Conservation (phyloP, 768 basidiomycete genomes). For the Lactifluus pinguis region DNA sequence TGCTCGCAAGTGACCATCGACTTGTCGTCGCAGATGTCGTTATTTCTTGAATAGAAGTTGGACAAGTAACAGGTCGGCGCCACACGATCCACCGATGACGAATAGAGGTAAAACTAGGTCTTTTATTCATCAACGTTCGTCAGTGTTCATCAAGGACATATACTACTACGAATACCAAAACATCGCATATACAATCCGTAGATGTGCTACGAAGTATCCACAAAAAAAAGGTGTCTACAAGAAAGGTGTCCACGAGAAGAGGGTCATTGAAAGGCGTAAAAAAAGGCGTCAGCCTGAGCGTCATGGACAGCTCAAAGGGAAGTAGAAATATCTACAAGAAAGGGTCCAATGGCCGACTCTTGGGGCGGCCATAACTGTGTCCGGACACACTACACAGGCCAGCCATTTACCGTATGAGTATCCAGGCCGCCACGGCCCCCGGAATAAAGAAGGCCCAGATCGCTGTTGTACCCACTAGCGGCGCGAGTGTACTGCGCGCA, state of each 20-base stretch:
- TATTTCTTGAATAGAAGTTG: neutral
- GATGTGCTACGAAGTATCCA: neutral
- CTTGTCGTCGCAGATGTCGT: constrained; percentile 40
- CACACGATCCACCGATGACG: neutral
- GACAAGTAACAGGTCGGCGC: neutral
- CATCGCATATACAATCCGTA: neutral
- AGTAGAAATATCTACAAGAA: neutral
- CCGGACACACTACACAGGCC: neutral
- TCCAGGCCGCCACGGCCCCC: neutral
- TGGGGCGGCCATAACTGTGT: neutral
- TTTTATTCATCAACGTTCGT: neutral
- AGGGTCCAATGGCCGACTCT: neutral
- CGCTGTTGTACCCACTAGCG: neutral
- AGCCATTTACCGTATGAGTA: neutral
- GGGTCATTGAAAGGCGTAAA: neutral
- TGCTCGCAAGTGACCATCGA: constrained; percentile 48
- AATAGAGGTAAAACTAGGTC: neutral
- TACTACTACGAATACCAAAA: neutral
- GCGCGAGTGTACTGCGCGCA: neutral
- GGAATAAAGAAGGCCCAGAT: neutral
- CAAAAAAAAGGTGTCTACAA: neutral
- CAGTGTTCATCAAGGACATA: neutral
- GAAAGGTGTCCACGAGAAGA: neutral
- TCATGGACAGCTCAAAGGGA: neutral
- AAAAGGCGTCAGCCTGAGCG: too few relatives aligned